Conservation (phyloP, 768 basidiomycete genomes). For the Amanita rimosa region DNA sequence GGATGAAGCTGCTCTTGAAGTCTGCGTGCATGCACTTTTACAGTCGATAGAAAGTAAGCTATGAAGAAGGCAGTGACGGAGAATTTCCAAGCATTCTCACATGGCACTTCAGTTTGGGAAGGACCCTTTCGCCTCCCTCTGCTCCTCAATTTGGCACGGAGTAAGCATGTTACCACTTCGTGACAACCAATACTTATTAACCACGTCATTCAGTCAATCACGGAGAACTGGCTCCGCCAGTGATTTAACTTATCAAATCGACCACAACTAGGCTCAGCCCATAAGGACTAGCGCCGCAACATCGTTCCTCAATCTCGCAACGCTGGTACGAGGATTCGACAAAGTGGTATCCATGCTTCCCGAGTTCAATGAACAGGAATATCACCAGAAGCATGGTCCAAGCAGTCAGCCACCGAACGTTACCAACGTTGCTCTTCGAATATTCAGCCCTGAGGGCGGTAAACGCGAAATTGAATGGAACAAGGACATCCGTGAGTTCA, state of each 20-base stretch:
- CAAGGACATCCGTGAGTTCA: conserved; percentile 53
- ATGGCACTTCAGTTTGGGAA: conserved; percentile 94
- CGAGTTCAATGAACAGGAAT: conserved; percentile 59
- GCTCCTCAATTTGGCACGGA: conserved; percentile 56
- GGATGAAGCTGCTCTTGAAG: conserved; percentile 76
- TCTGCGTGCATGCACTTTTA: too few relatives aligned
- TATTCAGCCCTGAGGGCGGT: conserved; percentile 75
- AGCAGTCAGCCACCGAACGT: conserved; percentile 81
- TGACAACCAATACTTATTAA: conserved; percentile 4
- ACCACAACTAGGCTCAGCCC: conserved; percentile 78
- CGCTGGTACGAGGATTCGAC: conserved; percentile 63
- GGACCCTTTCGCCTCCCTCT: conserved; percentile 75
- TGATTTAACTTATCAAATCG: conserved; percentile 89
- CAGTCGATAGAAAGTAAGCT: too few relatives aligned
- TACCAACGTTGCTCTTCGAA: conserved; percentile 85
- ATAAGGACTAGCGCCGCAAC: conserved; percentile 85
- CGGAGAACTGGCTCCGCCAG: conserved; percentile 88
- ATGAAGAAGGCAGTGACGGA: conserved; percentile 89
- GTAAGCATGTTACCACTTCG: conserved; percentile 16
- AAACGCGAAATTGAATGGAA: conserved; percentile 70
- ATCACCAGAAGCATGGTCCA: conserved; percentile 62
- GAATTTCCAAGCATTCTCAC: conserved; percentile 72
- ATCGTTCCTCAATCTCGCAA: conserved; percentile 69
- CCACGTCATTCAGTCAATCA: conserved; percentile 32
- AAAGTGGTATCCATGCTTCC: conserved; percentile 69